A percentile compares a stretch with the other conserved stretches of the same genome.
Evolutionary conservation across 306 rosid species (phyloP).

Genomic region (Glycine soja): DNA sequence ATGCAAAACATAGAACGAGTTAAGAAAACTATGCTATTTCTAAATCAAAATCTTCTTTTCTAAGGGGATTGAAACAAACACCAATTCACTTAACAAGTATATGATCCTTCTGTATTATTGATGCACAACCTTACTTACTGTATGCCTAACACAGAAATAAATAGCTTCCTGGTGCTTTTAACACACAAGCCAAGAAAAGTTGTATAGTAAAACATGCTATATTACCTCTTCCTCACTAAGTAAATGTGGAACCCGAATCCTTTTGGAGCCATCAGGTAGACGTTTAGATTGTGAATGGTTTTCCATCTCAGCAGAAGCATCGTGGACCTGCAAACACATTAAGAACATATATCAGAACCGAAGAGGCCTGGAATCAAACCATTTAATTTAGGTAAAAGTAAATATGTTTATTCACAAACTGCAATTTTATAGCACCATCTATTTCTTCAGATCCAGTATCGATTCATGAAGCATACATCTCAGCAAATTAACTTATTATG

Average conservation of each 20-base stretch:
- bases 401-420: slow-evolving; percentile 27
- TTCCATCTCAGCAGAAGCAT: slow-evolving; percentile 51
- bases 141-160: neutral
- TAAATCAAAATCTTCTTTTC: neutral
- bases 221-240: slow-evolving; percentile 63
- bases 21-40: slow-evolving; percentile 15
- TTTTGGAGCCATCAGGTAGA: slow-evolving; percentile 91
- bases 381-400: neutral
- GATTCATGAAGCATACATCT: slow-evolving; percentile 10
- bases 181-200: neutral
- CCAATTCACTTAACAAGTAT: neutral
- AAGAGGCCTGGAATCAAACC: slow-evolving; percentile 27
- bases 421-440: neutral
- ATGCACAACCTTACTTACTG: neutral
- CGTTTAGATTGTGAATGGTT: slow-evolving; percentile 76
- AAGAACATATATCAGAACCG: slow-evolving; percentile 36
- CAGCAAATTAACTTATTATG: slow-evolving; percentile 7
- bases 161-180: neutral
- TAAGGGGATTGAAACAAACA: slow-evolving; percentile 10
- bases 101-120: neutral
- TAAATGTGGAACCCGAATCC: slow-evolving; percentile 77
- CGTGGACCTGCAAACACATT: slow-evolving; percentile 62
- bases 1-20: neutral
- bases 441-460: slow-evolving; percentile 3
- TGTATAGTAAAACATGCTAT: neutral